Evolutionary conservation across 108 stramenopile genomes (phyloP), one percentile per base, ranked within the genome.

Genomic region (Conticribra weissflogii): DNA sequence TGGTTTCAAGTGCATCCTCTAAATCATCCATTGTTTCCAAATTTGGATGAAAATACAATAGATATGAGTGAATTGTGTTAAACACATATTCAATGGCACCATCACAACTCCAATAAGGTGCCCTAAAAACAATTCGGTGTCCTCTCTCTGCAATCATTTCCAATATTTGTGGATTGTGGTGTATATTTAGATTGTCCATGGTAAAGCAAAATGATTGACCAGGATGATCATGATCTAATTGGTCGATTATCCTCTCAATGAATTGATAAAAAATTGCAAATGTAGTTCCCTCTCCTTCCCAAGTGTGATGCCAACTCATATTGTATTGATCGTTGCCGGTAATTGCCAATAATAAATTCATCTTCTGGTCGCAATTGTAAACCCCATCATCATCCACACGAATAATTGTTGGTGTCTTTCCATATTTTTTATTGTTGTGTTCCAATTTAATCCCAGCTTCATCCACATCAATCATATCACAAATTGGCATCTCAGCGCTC

Each of bases 11-110:
- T n/a, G n/a, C 9, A 57, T 72, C 64, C 41, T 31, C 62, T 46
- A 72, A 72, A 24, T 31, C 54, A 54, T 34, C 14, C 1, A 63
- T 23, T 30, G 30, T 36, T 5, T 48, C 57, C 51, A 62, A 28
- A 1, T 17, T 24, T 22, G 30, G 25, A 0, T 19, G 12, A 58
- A 59, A 27, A 18, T 50, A 8, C 47, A 59, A 30, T 1, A 69
- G 48, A 3, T 50, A 1, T 14, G 71, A 62, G 2, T 74, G 72
- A 1, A 74, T 47, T 0, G 72, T 74, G 54, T 74, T 74, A 46
- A 74, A 74, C 0, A 50, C 56, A 59, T 74, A 74, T 52, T 74
- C 72, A 49, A 74, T 74, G 2, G 72, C 32, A n/a, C 74, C 74
- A 60, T 74, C 74, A 41, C 57, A 59, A 18, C 58, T 52, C 66